Evolutionary conservation across 2,329 filamentous ascomycete species (phyloP).

Genomic region (Monilinia laxa): DNA sequence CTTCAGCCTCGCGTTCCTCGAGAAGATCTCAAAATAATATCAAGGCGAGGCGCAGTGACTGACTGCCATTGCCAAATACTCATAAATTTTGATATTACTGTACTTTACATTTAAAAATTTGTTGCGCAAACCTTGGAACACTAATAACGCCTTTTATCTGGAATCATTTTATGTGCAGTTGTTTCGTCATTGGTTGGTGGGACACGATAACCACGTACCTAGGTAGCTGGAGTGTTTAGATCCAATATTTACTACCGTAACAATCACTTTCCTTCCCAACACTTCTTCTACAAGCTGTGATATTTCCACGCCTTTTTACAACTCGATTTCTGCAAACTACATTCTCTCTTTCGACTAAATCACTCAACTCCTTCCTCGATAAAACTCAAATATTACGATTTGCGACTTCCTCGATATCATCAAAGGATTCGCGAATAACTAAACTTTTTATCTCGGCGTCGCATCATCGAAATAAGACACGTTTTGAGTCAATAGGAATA

Average conservation of each 20-base stretch:
- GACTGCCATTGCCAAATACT: background rate
- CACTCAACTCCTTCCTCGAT: background rate
- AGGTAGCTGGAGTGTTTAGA: constrained; percentile 6
- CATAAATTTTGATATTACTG: background rate
- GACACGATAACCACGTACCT: constrained; percentile 12
- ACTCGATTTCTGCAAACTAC: background rate
- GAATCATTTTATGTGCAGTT: constrained; percentile 3
- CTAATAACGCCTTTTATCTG: background rate
- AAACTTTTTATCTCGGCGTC: background rate
- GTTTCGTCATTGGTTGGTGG: constrained; percentile 18
- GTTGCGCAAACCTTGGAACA: background rate
- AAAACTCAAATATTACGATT: constrained; percentile 1
- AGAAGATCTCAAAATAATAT: background rate
- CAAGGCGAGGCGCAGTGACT: constrained; percentile 3
- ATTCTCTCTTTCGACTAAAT: background rate
- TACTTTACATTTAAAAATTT: background rate
- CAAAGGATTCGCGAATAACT: background rate
- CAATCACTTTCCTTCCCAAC: background rate
- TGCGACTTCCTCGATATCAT: background rate
- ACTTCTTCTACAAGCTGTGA: background rate
- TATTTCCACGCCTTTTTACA: background rate
- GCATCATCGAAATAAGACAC: background rate
- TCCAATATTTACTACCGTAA: background rate
- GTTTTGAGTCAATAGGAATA: background rate
- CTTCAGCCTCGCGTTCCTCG: constrained; percentile 15